These are phyloP conservation scores for Fraxinus anomala DNA, from an alignment of 257 asterid species.

Conservation along the genomic window DNA sequence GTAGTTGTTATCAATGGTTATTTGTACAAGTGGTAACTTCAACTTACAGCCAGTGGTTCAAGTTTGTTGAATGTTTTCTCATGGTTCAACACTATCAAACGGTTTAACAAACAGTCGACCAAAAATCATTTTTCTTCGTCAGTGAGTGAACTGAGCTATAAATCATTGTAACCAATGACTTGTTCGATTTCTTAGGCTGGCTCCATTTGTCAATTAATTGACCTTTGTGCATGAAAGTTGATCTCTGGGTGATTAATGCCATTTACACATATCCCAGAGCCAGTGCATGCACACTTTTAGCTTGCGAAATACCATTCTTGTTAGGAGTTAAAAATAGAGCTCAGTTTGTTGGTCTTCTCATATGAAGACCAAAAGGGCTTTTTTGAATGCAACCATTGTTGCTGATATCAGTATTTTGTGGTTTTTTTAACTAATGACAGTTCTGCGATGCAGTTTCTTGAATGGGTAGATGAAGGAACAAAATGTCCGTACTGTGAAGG, in stretches of 20 bases:
- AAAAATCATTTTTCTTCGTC: background rate
- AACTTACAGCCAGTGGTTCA: background rate
- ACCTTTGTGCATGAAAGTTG: background rate
- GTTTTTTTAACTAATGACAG: background rate
- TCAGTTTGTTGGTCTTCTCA: background rate
- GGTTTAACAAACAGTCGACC: background rate
- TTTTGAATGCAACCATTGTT: background rate
- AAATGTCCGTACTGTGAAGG: slow-evolving; percentile 91
- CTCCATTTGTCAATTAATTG: background rate
- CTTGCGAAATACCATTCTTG: background rate
- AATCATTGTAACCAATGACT: background rate
- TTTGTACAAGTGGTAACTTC: background rate
- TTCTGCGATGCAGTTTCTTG: slow-evolving; percentile 70
- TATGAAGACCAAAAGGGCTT: background rate
- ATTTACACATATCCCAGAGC: background rate
- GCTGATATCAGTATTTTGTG: background rate
- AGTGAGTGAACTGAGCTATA: background rate
- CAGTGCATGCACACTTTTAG: background rate
- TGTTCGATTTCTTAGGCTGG: background rate
- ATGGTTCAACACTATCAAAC: background rate
- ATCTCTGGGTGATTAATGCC: background rate
- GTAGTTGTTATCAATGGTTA: background rate
- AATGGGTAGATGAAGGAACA: slow-evolving; percentile 82
- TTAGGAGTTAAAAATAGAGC: background rate
- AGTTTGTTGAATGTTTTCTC: background rate